These are phyloP conservation scores for Cyanidiococcus yangmingshanensis DNA, from an alignment of 23 red algal species.

Conservation along the genomic window DNA sequence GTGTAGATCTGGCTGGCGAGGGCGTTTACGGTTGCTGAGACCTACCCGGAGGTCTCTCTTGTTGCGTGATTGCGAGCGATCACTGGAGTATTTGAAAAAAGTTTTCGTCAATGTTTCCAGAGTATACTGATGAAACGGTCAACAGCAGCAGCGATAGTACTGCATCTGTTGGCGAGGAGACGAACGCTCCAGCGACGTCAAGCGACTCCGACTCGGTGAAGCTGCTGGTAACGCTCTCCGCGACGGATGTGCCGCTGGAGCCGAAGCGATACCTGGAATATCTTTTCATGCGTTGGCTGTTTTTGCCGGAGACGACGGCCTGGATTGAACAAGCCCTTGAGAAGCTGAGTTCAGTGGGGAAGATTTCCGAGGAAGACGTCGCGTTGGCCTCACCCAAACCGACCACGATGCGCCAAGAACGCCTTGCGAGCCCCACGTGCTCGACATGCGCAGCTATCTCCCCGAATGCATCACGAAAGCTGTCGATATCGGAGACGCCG, in stretches of 20 bases:
- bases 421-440: not conserved
- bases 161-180: not conserved
- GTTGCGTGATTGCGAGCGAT: too few relatives aligned
- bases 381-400: not conserved
- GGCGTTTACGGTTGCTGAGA: too few relatives aligned
- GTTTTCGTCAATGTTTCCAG: too few relatives aligned
- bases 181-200: not conserved
- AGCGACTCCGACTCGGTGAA: not conserved
- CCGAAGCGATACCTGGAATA: not conserved
- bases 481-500: not conserved
- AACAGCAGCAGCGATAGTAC: too few relatives aligned
- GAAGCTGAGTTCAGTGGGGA: not conserved
- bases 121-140: too few relatives aligned
- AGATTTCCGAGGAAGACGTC: not conserved
- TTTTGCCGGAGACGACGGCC: not conserved
- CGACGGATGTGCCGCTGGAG: conserved; percentile 6
- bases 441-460: not conserved
- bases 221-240: not conserved
- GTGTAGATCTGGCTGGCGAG: too few relatives aligned
- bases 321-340: not conserved
- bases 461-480: not conserved
- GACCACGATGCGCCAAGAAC: not conserved
- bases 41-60: too few relatives aligned
- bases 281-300: conserved; percentile 7
- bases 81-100: too few relatives aligned